Evolutionary conservation across 2,329 filamentous ascomycete species (phyloP), one percentile per base, ranked within the genome.

Genomic region (Cadophora luteo-olivacea): DNA sequence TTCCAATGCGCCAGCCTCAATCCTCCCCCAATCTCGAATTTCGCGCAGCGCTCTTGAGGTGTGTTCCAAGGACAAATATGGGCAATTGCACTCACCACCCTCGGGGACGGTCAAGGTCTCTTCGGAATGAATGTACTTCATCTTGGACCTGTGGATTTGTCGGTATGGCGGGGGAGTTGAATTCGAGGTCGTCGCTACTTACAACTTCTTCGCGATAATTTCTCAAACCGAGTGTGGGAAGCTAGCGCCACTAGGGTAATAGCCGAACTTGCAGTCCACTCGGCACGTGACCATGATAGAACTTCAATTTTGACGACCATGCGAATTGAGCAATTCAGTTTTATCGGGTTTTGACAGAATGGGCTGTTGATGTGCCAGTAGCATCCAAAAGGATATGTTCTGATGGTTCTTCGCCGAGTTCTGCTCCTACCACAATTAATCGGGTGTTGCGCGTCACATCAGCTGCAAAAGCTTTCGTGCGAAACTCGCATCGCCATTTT

Each of bases 111-210:
- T 89, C 86, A 99, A 89, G 86, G 89, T 88, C 91, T 99, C 95
- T 87, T 95, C 89, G 82, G 93, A 97, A 90, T 97, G 94, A 87
- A 99, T 97, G 93, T 97, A 98, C 89, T 92, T 97, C 96, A 98
- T 98, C 86, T 92, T 97, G 92, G 86, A 70, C 75, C 70, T 73
- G 67, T 64, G 65, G 22, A 66, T 73, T 71, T 72, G 75, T 77
- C 72, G 75, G 61, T 66, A 69, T 75, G 71, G 71, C 70, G 70
- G 69, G 52, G 64, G 66, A 62, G 58, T 57, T 55, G 69, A 67
- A 66, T 67, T 70, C 63, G 64, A 66, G 57, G 64, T 70, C 68
- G 49, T 41, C 64, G 57, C 16, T 36, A 29, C 29, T 29, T 29
- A 64, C 57, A 66, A 58, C 61, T 48, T 64, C 54, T 57, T 54